Base-by-base conservation (phyloP, 306 rosid genomes). In the Mimosa pudica region DNA sequence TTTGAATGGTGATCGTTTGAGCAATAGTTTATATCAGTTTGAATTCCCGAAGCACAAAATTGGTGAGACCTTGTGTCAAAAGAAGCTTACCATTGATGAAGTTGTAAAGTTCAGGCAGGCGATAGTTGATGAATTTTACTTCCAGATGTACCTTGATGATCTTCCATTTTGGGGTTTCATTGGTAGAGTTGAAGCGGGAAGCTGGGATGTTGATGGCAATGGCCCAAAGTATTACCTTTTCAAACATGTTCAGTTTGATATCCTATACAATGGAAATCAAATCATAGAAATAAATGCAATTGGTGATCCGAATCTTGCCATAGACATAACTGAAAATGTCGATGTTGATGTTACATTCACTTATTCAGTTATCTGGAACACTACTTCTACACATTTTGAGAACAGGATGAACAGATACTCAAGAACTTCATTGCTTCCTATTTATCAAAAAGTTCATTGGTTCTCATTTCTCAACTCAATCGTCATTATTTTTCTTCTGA, bases 161-260 rank as follows among this genome's bases (percentile, higher is more conserved):
- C 98, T 94, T 81, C 97, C 97, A 8, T 67, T 90, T 24, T 94
- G 97, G 98, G 97, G 93, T 0, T 94, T 88, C 74, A 18, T 94
- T 52, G 97, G 98, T 38, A 89, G 88, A 87, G 76, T 86, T 68
- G 98, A 92, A 77, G 91, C 82, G 51, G 84, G 87, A 84, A 82
- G 79, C 18, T 87, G 83, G 90, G 76, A 65, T 71, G 42, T 75
- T 62, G 81, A 72, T 58, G 86, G 73, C 61, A 82, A 88, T 84
- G 87, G 88, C 71, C 74, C 83, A 13, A 89, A 81, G 45, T 89
- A 85, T 80, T 87, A 85, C 87, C 87, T 92, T 60, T 92, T 90
- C 80, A 86, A 84, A 14, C 97, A 92, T 80, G 64, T 92, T 73
- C 91, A 63, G n/a, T 92, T 94, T 84, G 87, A 90, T 85, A 89